A percentile compares a stretch with the other conserved stretches of the same genome.
Conservation (phyloP, 2,329 filamentous ascomycete genomes). For the Apiospora marii region DNA sequence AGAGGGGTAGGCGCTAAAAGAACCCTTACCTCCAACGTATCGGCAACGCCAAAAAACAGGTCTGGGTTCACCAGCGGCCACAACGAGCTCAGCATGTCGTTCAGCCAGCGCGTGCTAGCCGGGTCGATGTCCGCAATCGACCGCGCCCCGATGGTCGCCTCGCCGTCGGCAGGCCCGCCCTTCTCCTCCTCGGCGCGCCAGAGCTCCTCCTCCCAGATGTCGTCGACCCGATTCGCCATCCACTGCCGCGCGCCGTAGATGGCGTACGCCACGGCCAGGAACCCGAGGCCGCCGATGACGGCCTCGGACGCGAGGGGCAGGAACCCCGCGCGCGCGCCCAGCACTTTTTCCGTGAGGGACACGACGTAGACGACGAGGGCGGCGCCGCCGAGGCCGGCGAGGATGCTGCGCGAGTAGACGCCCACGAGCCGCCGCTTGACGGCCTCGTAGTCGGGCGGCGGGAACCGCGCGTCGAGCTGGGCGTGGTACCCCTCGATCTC, state of each 20-base stretch:
- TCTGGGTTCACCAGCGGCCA: slow-evolving; percentile 23
- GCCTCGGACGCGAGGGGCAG: not conserved
- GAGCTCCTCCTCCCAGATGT: slow-evolving; percentile 23
- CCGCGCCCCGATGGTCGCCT: not conserved
- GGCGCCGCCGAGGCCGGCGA: not conserved
- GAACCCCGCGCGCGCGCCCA: not conserved
- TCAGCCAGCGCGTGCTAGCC: slow-evolving; percentile 21
- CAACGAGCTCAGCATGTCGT: slow-evolving; percentile 9
- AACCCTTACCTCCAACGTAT: slow-evolving; percentile 9
- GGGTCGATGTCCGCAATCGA: not conserved
- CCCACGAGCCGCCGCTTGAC: slow-evolving; percentile 8
- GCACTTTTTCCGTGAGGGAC: not conserved
- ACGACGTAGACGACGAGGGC: slow-evolving; percentile 9
- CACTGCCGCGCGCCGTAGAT: slow-evolving; percentile 18
- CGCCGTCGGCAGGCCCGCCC: not conserved
- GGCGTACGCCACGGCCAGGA: slow-evolving; percentile 6
- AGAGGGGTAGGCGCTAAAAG: not conserved
- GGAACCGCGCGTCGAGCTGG: slow-evolving; percentile 18
- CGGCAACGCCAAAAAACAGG: slow-evolving; percentile 18
- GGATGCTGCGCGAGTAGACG: slow-evolving; percentile 11
- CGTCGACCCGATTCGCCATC: slow-evolving; percentile 21
- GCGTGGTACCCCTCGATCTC: slow-evolving; percentile 20
- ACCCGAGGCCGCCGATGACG: not conserved
- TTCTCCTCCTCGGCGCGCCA: slow-evolving; percentile 14
- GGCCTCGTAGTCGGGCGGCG: slow-evolving; percentile 20